Conservation (phyloP, 2,329 filamentous ascomycete genomes). For the Periconia sp. region DNA sequence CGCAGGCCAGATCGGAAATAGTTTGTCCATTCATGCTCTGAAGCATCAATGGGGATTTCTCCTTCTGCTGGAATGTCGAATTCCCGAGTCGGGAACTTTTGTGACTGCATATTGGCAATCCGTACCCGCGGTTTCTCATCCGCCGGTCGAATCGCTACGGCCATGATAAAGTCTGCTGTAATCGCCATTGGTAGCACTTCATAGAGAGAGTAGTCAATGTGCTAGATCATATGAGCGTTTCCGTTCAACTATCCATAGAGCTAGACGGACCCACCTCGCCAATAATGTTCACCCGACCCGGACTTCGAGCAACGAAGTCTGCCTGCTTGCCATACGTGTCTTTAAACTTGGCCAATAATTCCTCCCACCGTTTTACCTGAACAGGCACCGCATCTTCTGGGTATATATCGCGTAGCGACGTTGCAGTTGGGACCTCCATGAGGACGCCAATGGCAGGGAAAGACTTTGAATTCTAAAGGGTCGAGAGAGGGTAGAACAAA, state of each 20-base stretch:
- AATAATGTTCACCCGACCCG: slow-evolving; percentile 96
- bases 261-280: slow-evolving; percentile 69
- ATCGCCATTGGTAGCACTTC: slow-evolving; percentile 96
- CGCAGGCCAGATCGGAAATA: slow-evolving; percentile 94
- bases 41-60: slow-evolving; percentile 74
- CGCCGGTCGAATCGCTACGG: slow-evolving; percentile 67
- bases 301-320: slow-evolving; percentile 85
- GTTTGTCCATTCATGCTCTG: slow-evolving; percentile 92
- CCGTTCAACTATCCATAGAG: no score
- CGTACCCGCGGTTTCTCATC: slow-evolving; percentile 67
- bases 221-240: slow-evolving; percentile 51
- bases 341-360: slow-evolving; percentile 73
- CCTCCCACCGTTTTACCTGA: slow-evolving; percentile 78
- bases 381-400: slow-evolving; percentile 70
- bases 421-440: slow-evolving; percentile 72
- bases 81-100: slow-evolving; percentile 76
- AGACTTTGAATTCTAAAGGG: no score
- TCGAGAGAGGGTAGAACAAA: slow-evolving; percentile 8
- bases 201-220: slow-evolving; percentile 98
- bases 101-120: slow-evolving; percentile 77
- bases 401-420: slow-evolving; percentile 82
- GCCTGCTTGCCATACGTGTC: slow-evolving; percentile 71
- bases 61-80: slow-evolving; percentile 72
- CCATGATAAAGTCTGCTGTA: slow-evolving; percentile 87
- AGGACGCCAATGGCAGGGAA: slow-evolving; percentile 8